Evolutionary conservation across 2,329 filamentous ascomycete genomes (phyloP), one percentile per base, ranked within the genome.

Genomic region (Penicillium polonicum): DNA sequence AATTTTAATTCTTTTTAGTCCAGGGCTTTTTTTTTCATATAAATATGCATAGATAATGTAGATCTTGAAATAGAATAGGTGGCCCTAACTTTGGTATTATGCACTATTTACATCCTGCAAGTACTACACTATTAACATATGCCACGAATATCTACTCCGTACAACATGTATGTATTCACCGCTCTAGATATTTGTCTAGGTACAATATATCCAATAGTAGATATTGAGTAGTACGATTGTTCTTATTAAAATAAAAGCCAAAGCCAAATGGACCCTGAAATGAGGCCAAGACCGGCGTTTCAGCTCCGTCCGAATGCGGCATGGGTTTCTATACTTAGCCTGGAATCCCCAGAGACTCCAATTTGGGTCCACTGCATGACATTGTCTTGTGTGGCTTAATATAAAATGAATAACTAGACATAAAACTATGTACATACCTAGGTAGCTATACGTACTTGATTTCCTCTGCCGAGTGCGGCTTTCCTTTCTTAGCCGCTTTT

Each of bases 261-360:
- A 33, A 50, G 12, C 29, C 23, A 49, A 27, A 44, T 55, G 27
- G 53, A 52, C 53, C 53, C 46, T 52, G 39, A 52, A 38, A 44
- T 51, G 48, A 38, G 10, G 39, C 48, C 38, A 56, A 56, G 53
- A 45, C 31, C 48, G 48, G 41, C 39, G 31, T 56, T 44, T 52
- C 53, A 50, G 41, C 25, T 51, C 23, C 23, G n/a, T 19, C 53
- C 53, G 53, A 56, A 56, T 56, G 53, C 53, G 46, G 53, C 31
- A 21, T 42, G 12, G 21, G 29, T 36, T 56, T 44, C 53, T 56
- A 56, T 56, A 56, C 46, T 38, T 56, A 56, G 53, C 19, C 39
- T 33, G 23, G 38, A 39, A 38, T 55, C 53, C 39, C 39, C 31
- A 55, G 52, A 49, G 27, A 50, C 38, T 19, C 48, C 36, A 52